Percentiles rank a stretch among this genome's conserved stretches.
Evolutionary conservation across 108 stramenopile species (phyloP).

Genomic region (Conticribra guillardii): DNA sequence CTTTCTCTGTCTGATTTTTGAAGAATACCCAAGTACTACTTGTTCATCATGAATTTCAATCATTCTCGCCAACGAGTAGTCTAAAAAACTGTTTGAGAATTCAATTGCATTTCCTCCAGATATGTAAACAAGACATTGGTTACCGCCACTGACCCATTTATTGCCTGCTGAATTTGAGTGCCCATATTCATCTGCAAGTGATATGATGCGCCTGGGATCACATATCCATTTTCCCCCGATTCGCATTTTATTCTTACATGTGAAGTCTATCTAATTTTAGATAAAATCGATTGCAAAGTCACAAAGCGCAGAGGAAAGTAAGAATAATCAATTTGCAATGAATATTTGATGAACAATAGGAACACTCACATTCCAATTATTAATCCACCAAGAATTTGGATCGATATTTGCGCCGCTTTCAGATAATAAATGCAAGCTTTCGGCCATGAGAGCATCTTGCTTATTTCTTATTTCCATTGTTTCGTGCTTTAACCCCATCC

Average conservation of each 20-base stretch:
- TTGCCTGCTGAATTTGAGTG: neutral
- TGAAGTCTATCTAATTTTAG: slow-evolving; percentile 16
- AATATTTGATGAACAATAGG: neutral
- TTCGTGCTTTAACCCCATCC: slow-evolving; percentile 32
- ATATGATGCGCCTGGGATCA: slow-evolving; percentile 28
- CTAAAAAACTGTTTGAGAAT: slow-evolving; percentile 43
- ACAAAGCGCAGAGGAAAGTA: neutral
- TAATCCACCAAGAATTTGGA: slow-evolving; percentile 14
- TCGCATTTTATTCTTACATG: slow-evolving; percentile 17
- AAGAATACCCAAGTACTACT: neutral
- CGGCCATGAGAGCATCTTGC: slow-evolving; percentile 23
- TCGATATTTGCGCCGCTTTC: slow-evolving; percentile 27
- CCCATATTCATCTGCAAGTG: slow-evolving; percentile 20
- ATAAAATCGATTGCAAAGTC: neutral
- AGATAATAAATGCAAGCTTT: slow-evolving; percentile 15
- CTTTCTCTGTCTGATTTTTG: neutral
- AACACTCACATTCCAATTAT: slow-evolving; percentile 42
- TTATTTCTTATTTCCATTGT: slow-evolving; percentile 13
- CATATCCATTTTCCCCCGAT: slow-evolving; percentile 36
- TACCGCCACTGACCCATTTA: neutral
- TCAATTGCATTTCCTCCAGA: slow-evolving; percentile 55
- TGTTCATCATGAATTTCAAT: slow-evolving; percentile 7
- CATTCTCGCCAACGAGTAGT: slow-evolving; percentile 13
- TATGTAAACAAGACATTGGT: slow-evolving; percentile 56
- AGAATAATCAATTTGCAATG: neutral